These are phyloP conservation scores for Drosera capensis DNA, from an alignment of 148 eudicot species.

Conservation along the genomic window DNA sequence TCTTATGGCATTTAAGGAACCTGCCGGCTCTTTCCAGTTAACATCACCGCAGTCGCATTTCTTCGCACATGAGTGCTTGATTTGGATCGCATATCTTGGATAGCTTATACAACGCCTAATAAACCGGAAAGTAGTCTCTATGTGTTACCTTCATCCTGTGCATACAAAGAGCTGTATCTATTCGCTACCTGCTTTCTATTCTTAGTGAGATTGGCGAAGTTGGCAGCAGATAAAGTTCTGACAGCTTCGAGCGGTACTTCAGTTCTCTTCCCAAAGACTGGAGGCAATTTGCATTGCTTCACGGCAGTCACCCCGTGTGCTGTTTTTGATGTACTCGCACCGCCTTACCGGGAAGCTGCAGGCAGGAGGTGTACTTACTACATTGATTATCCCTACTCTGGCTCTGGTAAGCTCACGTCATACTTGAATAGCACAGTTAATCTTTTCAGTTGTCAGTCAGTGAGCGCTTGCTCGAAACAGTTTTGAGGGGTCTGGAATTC, in stretches of 20 bases:
- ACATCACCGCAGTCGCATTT: too few species aligned
- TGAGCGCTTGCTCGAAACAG: too few species aligned
- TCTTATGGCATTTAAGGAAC: too few species aligned
- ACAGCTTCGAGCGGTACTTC: constrained; percentile 73
- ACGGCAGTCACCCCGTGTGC: constrained; percentile 91
- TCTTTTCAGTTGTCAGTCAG: neutral
- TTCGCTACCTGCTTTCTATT: constrained; percentile 3
- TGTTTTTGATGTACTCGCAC: constrained; percentile 81
- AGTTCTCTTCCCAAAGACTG: constrained; percentile 61
- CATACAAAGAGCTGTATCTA: neutral
- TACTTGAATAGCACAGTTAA: neutral
- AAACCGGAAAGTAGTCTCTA: neutral
- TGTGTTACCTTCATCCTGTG: constrained; percentile 5
- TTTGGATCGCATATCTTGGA: too few species aligned
- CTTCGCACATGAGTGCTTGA: too few species aligned
- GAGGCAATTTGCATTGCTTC: constrained; percentile 86
- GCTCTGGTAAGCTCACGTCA: constrained; percentile 43
- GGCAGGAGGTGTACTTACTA: constrained; percentile 91
- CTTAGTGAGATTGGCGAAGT: constrained; percentile 79
- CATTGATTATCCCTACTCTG: constrained; percentile 76
- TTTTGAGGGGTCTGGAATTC: too few species aligned
- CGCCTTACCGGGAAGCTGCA: constrained; percentile 64
- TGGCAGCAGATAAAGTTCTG: constrained; percentile 61
- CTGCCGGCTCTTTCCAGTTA: too few species aligned
- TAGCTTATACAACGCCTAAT: too few species aligned